A percentile compares a stretch with the other conserved stretches of the same genome.
Evolutionary conservation across 768 basidiomycete species (phyloP).

Genomic region (Xerocomellus intermedius): DNA sequence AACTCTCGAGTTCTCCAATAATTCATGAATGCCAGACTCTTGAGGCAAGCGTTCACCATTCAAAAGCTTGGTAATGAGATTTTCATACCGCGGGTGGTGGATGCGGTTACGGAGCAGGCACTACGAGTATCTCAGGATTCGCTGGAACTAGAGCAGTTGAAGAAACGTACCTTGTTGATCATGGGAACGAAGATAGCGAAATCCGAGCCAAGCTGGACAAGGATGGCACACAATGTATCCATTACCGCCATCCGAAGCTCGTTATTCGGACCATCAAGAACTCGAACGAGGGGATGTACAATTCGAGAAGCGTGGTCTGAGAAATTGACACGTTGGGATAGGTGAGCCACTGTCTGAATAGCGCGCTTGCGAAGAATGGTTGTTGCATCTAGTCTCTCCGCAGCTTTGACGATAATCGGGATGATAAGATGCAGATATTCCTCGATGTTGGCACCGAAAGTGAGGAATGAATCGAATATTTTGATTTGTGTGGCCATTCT

Average conservation of each 20-base stretch:
- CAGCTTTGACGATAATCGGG: constrained; percentile 89
- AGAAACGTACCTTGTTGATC: constrained; percentile 75
- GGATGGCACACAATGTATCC: constrained; percentile 90
- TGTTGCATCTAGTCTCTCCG: constrained; percentile 77
- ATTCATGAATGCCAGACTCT: constrained; percentile 71
- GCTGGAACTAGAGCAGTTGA: neutral
- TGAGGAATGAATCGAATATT: constrained; percentile 91
- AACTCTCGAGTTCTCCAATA: constrained; percentile 61
- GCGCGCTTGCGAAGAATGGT: constrained; percentile 80
- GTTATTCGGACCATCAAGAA: constrained; percentile 69
- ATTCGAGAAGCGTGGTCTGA: constrained; percentile 97
- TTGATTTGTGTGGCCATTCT: constrained; percentile 78
- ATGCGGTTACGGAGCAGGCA: constrained; percentile 75
- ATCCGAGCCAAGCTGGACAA: constrained; percentile 92
- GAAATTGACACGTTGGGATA: constrained; percentile 93
- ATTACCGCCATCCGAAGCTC: constrained; percentile 85
- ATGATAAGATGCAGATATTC: constrained; percentile 97
- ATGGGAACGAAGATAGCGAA: constrained; percentile 98
- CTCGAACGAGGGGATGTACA: constrained; percentile 90
- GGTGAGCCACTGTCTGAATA: constrained; percentile 85
- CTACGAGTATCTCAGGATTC: constrained; percentile 39
- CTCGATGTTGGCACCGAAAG: constrained; percentile 95
- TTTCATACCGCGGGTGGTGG: constrained; percentile 81
- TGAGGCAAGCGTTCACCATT: constrained; percentile 91
- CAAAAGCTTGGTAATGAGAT: constrained; percentile 81